phyloP scores from a whole-genome alignment of 352 stramenopile species.

The Saprolegnia parasitica region DNA sequence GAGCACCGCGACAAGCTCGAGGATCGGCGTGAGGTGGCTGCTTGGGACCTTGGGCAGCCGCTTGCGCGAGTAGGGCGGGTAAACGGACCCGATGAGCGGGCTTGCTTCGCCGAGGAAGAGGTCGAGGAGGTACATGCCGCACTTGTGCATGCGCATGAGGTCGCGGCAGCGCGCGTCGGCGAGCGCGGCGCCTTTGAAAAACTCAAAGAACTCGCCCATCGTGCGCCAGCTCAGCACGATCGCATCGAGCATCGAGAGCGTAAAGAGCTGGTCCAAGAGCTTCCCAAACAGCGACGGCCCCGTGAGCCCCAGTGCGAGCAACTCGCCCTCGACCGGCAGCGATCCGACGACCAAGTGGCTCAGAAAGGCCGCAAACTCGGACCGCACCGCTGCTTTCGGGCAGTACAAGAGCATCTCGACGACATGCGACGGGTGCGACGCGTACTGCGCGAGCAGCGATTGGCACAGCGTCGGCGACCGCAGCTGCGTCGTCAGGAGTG shows the following conservation, averaged over 20 bases:
- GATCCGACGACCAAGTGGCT: constrained; percentile 5
- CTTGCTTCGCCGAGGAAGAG: constrained; percentile 22
- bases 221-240: constrained; percentile 15
- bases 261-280: constrained; percentile 18
- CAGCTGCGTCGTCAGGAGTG: constrained; percentile 12
- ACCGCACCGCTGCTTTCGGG: constrained; percentile 20
- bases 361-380: constrained; percentile 24
- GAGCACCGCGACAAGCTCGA: constrained; percentile 1
- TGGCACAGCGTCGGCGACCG: constrained; percentile 3
- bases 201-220: constrained; percentile 9
- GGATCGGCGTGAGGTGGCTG: not conserved
- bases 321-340: not conserved
- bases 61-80: constrained; percentile 24
- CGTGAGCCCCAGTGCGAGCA: not conserved
- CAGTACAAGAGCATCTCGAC: constrained; percentile 27
- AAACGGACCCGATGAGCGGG: constrained; percentile 23
- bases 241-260: constrained; percentile 25
- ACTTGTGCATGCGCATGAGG: constrained; percentile 17
- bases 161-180: not conserved
- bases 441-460: constrained; percentile 3
- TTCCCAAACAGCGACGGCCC: constrained; percentile 16
- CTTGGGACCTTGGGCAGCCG: constrained; percentile 17
- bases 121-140: constrained; percentile 28
- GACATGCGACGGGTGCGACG: constrained; percentile 5
- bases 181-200: not conserved